These are phyloP conservation scores for Tetrahymena elliotti DNA, from an alignment of 73 alveolate species.

Conservation along the genomic window DNA sequence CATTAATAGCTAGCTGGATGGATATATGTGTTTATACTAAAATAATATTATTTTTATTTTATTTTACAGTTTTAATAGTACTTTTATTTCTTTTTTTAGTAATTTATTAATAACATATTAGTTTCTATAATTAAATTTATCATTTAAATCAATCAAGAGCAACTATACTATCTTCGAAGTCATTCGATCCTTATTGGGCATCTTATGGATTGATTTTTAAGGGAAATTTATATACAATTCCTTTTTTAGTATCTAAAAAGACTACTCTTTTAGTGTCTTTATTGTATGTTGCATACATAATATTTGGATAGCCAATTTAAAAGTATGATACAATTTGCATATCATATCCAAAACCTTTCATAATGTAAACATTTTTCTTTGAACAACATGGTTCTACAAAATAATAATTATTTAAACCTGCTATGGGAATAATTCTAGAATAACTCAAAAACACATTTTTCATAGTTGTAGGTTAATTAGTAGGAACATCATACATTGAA, in stretches of 20 bases:
- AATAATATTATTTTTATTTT: no score
- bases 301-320: not conserved
- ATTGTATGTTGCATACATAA: not conserved
- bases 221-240: not conserved
- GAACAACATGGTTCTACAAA: not conserved
- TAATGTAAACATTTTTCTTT: not conserved
- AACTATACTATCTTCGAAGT: not conserved
- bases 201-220: not conserved
- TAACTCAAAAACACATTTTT: not conserved
- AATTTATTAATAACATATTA: no score
- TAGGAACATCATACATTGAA: not conserved
- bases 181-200: not conserved
- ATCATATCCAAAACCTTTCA: not conserved
- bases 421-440: not conserved
- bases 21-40: no score
- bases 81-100: no score
- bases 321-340: not conserved
- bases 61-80: no score
- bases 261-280: not conserved
- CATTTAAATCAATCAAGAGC: not conserved
- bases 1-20: no score
- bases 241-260: not conserved
- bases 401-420: not conserved
- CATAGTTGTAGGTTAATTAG: not conserved
- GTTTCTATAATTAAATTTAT: no score